Percentiles rank a stretch among this genome's conserved stretches.
Conservation (phyloP, 176 grass and related monocot genomes). For the Saccharum spontaneum region DNA sequence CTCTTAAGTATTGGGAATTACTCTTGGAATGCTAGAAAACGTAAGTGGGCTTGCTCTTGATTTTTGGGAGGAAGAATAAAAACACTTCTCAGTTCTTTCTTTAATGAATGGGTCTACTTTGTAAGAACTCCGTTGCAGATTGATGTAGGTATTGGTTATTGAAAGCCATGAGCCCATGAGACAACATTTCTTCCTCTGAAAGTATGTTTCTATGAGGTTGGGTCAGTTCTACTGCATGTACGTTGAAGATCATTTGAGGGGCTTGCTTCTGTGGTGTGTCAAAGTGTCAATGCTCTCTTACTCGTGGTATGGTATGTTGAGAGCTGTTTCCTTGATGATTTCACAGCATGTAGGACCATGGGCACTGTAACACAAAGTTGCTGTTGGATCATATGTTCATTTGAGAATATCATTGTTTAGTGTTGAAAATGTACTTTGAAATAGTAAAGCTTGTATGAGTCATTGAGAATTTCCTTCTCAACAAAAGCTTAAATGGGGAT, state of each 20-base stretch:
- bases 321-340: neutral
- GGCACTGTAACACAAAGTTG: neutral
- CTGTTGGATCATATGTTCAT: neutral
- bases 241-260: neutral
- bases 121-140: neutral
- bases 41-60: neutral
- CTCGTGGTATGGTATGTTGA: neutral
- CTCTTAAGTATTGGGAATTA: neutral
- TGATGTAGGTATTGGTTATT: neutral
- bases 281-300: neutral
- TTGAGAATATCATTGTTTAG: neutral
- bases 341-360: neutral
- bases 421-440: conserved; percentile 2
- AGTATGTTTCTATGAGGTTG: neutral
- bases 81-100: neutral
- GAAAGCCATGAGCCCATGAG: neutral
- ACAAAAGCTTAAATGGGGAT: neutral
- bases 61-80: neutral
- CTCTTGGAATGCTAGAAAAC: neutral
- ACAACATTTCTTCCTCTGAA: neutral
- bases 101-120: neutral
- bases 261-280: neutral
- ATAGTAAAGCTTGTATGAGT: neutral
- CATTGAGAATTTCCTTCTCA: neutral
- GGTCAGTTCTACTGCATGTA: neutral